Evolutionary conservation across 305 asterid species (phyloP).

Genomic region (Fraxinus velutina): DNA sequence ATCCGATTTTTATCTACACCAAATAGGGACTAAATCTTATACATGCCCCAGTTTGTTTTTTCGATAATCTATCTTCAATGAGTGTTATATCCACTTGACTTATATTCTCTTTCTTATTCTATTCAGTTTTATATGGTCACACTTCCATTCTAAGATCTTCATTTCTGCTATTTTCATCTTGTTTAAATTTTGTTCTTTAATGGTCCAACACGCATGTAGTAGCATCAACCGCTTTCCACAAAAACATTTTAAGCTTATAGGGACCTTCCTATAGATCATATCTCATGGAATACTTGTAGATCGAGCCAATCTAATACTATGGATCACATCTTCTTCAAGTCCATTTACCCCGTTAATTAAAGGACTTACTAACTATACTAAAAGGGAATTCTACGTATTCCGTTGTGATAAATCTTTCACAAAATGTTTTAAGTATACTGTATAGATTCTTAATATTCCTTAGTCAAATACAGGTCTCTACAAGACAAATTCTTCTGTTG

Average conservation of each 20-base stretch:
- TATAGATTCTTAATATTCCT: neutral
- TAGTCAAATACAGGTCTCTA: neutral
- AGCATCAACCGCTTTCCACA: neutral
- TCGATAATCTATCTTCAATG: neutral
- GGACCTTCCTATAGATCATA: neutral
- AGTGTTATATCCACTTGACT: neutral
- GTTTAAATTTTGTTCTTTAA: neutral
- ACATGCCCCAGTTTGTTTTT: neutral
- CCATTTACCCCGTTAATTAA: neutral
- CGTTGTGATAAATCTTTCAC: neutral
- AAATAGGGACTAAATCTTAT: neutral
- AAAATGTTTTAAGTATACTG: neutral
- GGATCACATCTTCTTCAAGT: neutral
- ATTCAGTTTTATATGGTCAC: neutral
- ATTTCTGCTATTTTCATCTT: neutral
- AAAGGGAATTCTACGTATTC: neutral
- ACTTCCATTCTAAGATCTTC: neutral
- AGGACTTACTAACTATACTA: neutral
- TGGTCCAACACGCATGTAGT: neutral
- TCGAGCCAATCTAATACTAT: neutral
- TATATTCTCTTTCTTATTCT: neutral
- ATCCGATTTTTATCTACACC: neutral
- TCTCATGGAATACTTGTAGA: neutral
- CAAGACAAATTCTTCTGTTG: neutral
- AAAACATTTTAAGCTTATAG: neutral